These are phyloP conservation scores for Tetradesmus lagerheimii DNA, from an alignment of 139 green algal genomes.

Conservation along the genomic window DNA sequence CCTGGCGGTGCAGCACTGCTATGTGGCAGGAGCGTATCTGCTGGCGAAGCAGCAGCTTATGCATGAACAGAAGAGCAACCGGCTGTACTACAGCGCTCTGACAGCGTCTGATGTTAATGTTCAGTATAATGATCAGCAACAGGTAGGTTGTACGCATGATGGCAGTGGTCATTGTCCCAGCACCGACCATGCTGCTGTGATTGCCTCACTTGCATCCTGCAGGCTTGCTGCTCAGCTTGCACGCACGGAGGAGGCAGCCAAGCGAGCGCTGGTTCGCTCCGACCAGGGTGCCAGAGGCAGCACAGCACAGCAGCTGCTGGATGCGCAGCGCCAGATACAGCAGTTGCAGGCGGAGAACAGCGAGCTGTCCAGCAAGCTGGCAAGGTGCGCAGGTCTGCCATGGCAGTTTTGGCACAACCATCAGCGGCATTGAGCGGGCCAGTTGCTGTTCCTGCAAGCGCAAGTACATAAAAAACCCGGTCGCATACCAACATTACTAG, in stretches of 20 bases:
- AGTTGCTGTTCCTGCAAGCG: not conserved
- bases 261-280: constrained; percentile 71
- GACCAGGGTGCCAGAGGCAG: constrained; percentile 70
- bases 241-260: constrained; percentile 82
- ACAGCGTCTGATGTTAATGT: too few species aligned
- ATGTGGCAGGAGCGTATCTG: too few species aligned
- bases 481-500: not conserved
- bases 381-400: constrained; percentile 46
- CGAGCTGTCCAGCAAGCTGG: constrained; percentile 65
- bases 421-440: not conserved
- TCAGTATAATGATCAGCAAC: not conserved
- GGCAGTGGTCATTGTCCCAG: too few species aligned
- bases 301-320: constrained; percentile 72
- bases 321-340: constrained; percentile 66
- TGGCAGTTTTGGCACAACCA: not conserved
- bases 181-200: not conserved
- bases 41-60: not conserved
- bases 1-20: not conserved
- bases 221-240: constrained; percentile 83
- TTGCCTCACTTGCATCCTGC: not conserved
- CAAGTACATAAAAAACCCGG: too few species aligned
- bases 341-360: constrained; percentile 65
- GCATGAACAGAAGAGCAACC: not conserved
- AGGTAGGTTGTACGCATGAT: not conserved
- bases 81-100: too few species aligned